Percentiles rank a stretch among this genome's conserved stretches.
phyloP scores from a whole-genome alignment of 768 basidiomycete species.

The Mycena rebaudengoi region DNA sequence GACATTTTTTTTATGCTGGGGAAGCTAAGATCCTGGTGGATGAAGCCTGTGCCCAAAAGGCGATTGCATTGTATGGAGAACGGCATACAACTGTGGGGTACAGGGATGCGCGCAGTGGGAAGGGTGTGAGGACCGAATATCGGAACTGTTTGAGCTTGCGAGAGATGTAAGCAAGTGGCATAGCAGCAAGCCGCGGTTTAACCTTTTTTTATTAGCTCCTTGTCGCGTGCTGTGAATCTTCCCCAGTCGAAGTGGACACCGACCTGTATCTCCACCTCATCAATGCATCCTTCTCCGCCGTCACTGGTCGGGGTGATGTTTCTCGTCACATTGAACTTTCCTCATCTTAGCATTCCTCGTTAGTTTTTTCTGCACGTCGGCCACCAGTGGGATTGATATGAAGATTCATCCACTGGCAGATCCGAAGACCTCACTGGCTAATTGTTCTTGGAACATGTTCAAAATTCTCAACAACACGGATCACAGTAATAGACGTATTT shows the following conservation, averaged over 20 bases:
- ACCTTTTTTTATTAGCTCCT: constrained; percentile 57
- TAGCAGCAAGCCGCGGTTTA: not conserved
- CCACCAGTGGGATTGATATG: too few species aligned
- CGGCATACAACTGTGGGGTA: constrained; percentile 85
- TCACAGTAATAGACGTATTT: too few species aligned
- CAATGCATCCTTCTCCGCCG: constrained; percentile 76
- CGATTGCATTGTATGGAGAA: constrained; percentile 77
- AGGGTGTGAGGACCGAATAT: constrained; percentile 66
- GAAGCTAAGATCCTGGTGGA: constrained; percentile 67
- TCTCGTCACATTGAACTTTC: too few species aligned
- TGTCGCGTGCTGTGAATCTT: constrained; percentile 64
- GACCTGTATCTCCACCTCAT: constrained; percentile 70
- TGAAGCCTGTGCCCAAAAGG: constrained; percentile 59
- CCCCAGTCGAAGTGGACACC: constrained; percentile 69
- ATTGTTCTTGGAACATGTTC: too few species aligned
- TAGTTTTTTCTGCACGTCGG: too few species aligned
- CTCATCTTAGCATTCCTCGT: too few species aligned
- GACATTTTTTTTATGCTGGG: constrained; percentile 26
- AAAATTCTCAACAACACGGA: too few species aligned
- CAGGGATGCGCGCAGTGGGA: constrained; percentile 86
- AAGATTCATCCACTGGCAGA: too few species aligned
- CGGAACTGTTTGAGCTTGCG: constrained; percentile 75
- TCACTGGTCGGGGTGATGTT: constrained; percentile 72
- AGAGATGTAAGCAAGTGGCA: constrained; percentile 59
- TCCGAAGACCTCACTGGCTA: too few species aligned